Evolutionary conservation across 257 asterid species (phyloP), one percentile per base, ranked within the genome.

Genomic region (Knoxia roxburghii): DNA sequence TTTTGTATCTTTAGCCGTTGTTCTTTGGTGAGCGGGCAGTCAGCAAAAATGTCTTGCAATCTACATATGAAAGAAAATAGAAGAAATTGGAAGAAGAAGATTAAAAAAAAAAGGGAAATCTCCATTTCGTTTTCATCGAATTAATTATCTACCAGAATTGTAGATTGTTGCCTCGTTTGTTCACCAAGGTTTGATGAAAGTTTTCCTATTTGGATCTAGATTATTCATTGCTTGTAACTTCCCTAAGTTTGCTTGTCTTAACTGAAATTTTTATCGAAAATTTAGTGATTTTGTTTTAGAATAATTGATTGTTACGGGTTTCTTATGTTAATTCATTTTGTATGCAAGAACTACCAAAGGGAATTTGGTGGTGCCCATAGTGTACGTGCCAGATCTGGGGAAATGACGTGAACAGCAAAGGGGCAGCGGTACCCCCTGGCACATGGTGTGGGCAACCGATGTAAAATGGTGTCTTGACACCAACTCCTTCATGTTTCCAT

Each of bases 361-460:
- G 98, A n/a, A n/a, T n/a, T n/a, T n/a, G n/a, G n/a, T n/a, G n/a
- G n/a, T n/a, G n/a, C n/a, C n/a, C n/a, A n/a, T 77, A 87, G 72
- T 91, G 98, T 76, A 80, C 93, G 49, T 92, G 98, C 81, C 89
- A 68, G 79, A 79, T 82, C 79, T 89, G 97, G 78, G 88, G 85
- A 73, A 81, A 78, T 74, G 86, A 78, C 54, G 98, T 81, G 68
- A 75, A 68, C 69, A 78, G 77, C 52, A 79, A 78, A 68, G 93
- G 81, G 76, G 72, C 76, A 79, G 61, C 80, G 58, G 72, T 75
- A 70, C 65, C 71, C 70, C 81, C 71, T 18, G 75, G 76, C 75
- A 79, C 74, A 71, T 78, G 79, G 71, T 91, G 96, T 80, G 75
- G 78, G 40, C 95, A 87, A 82, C 85, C n/a, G 79, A 56, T 3